Conservation (phyloP, 2,329 filamentous ascomycete genomes). For the Fusarium agapanthi region DNA sequence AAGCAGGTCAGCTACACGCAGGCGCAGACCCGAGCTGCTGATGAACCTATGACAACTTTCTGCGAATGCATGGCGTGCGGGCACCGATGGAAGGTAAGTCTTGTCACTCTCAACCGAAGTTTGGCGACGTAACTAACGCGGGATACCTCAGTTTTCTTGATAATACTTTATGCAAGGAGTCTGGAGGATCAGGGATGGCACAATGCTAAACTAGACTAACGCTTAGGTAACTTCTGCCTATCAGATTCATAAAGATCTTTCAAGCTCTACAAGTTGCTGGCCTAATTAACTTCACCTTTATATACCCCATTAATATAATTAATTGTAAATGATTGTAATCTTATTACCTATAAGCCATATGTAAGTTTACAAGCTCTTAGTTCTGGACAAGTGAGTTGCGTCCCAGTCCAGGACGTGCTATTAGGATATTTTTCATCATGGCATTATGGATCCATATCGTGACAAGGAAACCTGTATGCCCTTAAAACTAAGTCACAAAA, state of each 20-base stretch:
- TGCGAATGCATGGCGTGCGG: slow-evolving; percentile 76
- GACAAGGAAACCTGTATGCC: background rate
- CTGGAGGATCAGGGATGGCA: background rate
- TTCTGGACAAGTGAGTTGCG: background rate
- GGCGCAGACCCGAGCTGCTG: slow-evolving; percentile 92
- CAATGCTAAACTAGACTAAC: background rate
- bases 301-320: background rate
- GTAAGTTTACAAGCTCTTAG: background rate
- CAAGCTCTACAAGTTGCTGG: background rate
- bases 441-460: background rate
- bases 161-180: background rate
- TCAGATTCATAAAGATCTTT: background rate
- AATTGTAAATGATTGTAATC: background rate
- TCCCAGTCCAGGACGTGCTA: background rate
- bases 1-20: slow-evolving; percentile 96
- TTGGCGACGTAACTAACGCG: background rate
- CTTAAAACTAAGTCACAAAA: background rate
- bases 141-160: slow-evolving; percentile 37
- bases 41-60: slow-evolving; percentile 89
- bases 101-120: slow-evolving; percentile 10
- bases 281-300: background rate
- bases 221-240: background rate
- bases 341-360: background rate
- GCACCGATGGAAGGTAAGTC: slow-evolving; percentile 74
- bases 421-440: background rate